Conservation (phyloP, 2,329 filamentous ascomycete species). For the Dactylellina cionopaga region DNA sequence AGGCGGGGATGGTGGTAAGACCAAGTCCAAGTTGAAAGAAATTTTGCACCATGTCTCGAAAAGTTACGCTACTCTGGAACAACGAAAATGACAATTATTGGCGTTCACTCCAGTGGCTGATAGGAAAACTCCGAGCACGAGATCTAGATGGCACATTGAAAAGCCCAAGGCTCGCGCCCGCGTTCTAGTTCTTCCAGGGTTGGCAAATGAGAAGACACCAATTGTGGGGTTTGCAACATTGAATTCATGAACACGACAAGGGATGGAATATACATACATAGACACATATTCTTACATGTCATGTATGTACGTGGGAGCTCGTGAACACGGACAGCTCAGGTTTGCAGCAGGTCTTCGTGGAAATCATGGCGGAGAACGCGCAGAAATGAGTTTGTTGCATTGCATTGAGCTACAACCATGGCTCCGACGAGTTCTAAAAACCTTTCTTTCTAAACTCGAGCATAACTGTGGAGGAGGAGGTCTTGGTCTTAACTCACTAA, state of each 20-base stretch:
- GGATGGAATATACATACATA: conserved; percentile 9
- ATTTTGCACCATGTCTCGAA: conserved; percentile 38
- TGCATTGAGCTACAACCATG: background rate
- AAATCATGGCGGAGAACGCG: conserved; percentile 17
- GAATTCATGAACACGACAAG: conserved; percentile 31
- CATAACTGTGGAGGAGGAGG: background rate
- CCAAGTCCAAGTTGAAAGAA: conserved; percentile 24
- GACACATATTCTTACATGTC: conserved; percentile 18
- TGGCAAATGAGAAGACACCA: conserved; percentile 13
- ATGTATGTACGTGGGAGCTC: conserved; percentile 20
- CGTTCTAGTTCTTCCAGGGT: conserved; percentile 12
- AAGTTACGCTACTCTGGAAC: conserved; percentile 4
- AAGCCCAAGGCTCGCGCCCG: background rate
- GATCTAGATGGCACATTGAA: too few relatives aligned
- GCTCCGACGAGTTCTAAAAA: background rate
- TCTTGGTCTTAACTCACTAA: conserved; percentile 1
- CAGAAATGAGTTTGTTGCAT: conserved; percentile 25
- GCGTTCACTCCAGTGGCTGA: conserved; percentile 3
- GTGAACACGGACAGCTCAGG: conserved; percentile 12
- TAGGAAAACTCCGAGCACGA: conserved; percentile 18
- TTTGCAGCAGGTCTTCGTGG: conserved; percentile 18
- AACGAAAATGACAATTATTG: conserved; percentile 27
- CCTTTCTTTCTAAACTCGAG: background rate
- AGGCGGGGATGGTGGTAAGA: conserved; percentile 18
- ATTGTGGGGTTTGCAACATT: conserved; percentile 20